phyloP scores from a whole-genome alignment of 108 stramenopile species.

The Fragilaria crotonensis region DNA sequence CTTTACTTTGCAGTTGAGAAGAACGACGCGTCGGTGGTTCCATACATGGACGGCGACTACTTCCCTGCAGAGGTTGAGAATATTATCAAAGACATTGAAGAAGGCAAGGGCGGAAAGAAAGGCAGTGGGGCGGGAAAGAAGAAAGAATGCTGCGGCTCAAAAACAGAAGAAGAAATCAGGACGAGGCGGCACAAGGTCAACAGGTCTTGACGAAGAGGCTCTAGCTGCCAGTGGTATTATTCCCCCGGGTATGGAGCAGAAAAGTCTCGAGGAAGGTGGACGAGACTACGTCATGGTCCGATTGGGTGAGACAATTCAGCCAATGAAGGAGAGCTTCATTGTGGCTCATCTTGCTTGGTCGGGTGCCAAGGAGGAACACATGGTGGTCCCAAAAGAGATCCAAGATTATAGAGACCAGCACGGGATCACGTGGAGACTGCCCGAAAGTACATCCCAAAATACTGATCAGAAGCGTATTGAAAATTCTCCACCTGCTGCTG shows the following conservation, averaged over 20 bases:
- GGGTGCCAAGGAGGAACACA: slow-evolving; percentile 62
- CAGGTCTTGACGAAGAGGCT: slow-evolving; percentile 80
- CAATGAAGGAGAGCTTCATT: slow-evolving; percentile 98
- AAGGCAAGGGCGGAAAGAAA: slow-evolving; percentile 70
- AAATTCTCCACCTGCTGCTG: not conserved
- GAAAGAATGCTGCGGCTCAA: slow-evolving; percentile 52
- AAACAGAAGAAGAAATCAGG: slow-evolving; percentile 70
- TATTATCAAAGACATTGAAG: slow-evolving; percentile 92
- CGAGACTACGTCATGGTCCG: slow-evolving; percentile 91
- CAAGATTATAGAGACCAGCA: slow-evolving; percentile 64
- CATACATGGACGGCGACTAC: slow-evolving; percentile 99
- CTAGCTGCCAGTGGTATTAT: slow-evolving; percentile 74
- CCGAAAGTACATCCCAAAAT: not conserved
- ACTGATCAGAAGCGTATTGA: not conserved
- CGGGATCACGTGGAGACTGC: slow-evolving; percentile 14
- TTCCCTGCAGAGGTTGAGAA: slow-evolving; percentile 97
- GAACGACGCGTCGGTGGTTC: slow-evolving; percentile 81
- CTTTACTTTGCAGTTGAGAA: slow-evolving; percentile 81
- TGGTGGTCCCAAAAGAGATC: slow-evolving; percentile 73
- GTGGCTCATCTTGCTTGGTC: slow-evolving; percentile 90
- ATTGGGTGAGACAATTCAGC: slow-evolving; percentile 88
- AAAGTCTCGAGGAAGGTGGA: slow-evolving; percentile 76
- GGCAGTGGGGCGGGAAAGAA: slow-evolving; percentile 37
- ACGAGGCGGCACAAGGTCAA: slow-evolving; percentile 76
- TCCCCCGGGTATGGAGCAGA: slow-evolving; percentile 55